phyloP scores from a whole-genome alignment of 2,329 filamentous ascomycete genomes.

The Aulographum hederae region DNA sequence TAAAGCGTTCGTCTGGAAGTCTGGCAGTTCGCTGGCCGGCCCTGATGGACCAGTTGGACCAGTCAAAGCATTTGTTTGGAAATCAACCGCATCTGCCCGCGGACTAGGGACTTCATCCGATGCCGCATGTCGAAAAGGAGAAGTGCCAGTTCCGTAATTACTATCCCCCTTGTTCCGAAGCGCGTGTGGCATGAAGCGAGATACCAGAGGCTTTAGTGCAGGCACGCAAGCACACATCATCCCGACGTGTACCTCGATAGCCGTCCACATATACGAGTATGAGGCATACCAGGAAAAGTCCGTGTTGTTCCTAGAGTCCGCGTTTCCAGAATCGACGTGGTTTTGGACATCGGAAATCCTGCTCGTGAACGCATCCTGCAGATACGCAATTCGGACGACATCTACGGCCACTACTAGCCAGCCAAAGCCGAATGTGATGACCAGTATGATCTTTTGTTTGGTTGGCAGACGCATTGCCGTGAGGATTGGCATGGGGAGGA shows the following conservation, averaged over 20 bases:
- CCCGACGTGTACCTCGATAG: constrained; percentile 76
- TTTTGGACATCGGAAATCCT: constrained; percentile 23
- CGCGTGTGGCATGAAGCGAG: constrained; percentile 38
- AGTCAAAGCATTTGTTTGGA: background rate
- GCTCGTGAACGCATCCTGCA: constrained; percentile 49
- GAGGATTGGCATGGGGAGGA: constrained; percentile 73
- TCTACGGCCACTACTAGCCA: constrained; percentile 79
- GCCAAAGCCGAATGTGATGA: constrained; percentile 72
- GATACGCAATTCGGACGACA: constrained; percentile 74
- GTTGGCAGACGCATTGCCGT: constrained; percentile 69
- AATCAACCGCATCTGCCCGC: background rate
- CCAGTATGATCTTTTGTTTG: constrained; percentile 74
- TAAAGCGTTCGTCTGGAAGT: too few relatives aligned
- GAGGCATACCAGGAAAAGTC: constrained; percentile 57
- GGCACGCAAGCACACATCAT: constrained; percentile 89
- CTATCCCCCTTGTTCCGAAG: constrained; percentile 29
- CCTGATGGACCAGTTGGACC: too few relatives aligned
- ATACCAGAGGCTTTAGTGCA: constrained; percentile 69
- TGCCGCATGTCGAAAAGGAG: too few relatives aligned
- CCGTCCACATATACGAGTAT: constrained; percentile 82
- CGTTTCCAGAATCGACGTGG: constrained; percentile 10
- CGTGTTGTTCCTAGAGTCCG: constrained; percentile 19
- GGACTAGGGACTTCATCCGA: background rate
- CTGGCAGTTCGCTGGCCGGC: background rate
- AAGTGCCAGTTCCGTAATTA: too few relatives aligned